Percentiles rank a stretch among this genome's conserved stretches.
phyloP scores from a whole-genome alignment of 1,284 basidiomycete species.

The Vanrija sp. region DNA sequence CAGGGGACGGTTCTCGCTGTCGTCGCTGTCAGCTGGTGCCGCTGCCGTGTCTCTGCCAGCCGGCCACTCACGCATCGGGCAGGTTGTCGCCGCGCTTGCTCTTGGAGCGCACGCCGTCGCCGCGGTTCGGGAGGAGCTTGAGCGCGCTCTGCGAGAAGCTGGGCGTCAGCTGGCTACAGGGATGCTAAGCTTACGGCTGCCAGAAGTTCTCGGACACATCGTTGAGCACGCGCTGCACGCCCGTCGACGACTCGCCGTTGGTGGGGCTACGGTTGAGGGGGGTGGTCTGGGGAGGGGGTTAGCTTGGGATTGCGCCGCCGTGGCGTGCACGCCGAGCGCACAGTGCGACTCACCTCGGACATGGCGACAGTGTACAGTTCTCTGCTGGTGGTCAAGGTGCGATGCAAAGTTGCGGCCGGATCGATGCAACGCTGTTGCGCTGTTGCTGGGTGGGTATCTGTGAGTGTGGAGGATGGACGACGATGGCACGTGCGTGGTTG shows the following conservation, averaged over 20 bases:
- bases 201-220: conserved; percentile 40
- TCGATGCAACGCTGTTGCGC: too few species aligned
- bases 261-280: conserved; percentile 8
- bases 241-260: conserved; percentile 9
- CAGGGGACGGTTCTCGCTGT: conserved; percentile 27
- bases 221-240: conserved; percentile 14
- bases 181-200: conserved; percentile 33
- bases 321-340: too few species aligned
- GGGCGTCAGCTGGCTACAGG: conserved; percentile 6
- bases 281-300: conserved; percentile 3
- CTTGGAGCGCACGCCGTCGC: conserved; percentile 36
- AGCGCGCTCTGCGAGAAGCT: conserved; percentile 45
- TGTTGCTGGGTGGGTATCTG: too few species aligned
- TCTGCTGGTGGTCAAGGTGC: too few species aligned
- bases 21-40: not conserved
- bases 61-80: conserved; percentile 38
- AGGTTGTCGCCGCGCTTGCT: conserved; percentile 45
- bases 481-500: too few species aligned
- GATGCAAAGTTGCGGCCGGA: too few species aligned
- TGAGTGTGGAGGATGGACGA: too few species aligned
- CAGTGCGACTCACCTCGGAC: not conserved
- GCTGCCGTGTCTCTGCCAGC: not conserved
- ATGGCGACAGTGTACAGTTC: not conserved
- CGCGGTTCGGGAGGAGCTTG: conserved; percentile 36
- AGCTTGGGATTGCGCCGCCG: too few species aligned